A percentile compares a stretch with the other conserved stretches of the same genome.
phyloP scores from a whole-genome alignment of 148 eudicot species.

The Pouteria glomerata region DNA sequence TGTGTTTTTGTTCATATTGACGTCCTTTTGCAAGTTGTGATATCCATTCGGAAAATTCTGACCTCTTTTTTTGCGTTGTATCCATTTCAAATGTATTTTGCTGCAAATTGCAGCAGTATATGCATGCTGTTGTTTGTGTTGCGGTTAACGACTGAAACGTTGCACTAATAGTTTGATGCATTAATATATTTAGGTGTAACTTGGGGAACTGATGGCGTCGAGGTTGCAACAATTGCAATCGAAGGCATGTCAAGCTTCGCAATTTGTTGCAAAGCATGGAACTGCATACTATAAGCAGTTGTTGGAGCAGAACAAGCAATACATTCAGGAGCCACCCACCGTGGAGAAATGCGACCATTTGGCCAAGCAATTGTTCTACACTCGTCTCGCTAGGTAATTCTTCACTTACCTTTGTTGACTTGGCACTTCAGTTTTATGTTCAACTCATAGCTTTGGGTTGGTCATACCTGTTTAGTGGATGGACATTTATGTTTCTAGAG shows the following conservation, averaged over 20 bases:
- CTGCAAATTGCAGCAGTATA: neutral
- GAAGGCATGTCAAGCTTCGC: conserved; percentile 33
- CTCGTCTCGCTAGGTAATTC: conserved; percentile 49
- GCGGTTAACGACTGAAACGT: neutral
- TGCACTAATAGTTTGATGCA: neutral
- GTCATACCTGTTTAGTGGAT: neutral
- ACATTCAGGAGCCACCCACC: conserved; percentile 41
- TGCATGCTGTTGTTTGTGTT: neutral
- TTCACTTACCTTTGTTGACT: neutral
- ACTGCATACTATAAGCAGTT: conserved; percentile 35
- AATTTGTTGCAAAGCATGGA: conserved; percentile 36
- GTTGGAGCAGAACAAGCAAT: conserved; percentile 49
- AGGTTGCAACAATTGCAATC: conserved; percentile 31
- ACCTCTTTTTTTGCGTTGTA: neutral
- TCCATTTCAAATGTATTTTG: neutral
- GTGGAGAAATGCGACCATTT: conserved; percentile 40
- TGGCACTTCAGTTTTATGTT: neutral
- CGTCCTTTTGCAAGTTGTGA: neutral
- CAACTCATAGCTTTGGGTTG: neutral
- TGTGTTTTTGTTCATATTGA: too few species aligned
- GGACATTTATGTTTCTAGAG: neutral
- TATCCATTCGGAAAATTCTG: neutral
- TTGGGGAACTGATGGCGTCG: conserved; percentile 29
- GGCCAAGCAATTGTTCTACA: conserved; percentile 46
- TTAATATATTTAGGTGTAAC: conserved; percentile 13